A percentile compares a stretch with the other conserved stretches of the same genome.
phyloP scores from a whole-genome alignment of 2,329 filamentous ascomycete genomes.

The Fusarium vanettenii region DNA sequence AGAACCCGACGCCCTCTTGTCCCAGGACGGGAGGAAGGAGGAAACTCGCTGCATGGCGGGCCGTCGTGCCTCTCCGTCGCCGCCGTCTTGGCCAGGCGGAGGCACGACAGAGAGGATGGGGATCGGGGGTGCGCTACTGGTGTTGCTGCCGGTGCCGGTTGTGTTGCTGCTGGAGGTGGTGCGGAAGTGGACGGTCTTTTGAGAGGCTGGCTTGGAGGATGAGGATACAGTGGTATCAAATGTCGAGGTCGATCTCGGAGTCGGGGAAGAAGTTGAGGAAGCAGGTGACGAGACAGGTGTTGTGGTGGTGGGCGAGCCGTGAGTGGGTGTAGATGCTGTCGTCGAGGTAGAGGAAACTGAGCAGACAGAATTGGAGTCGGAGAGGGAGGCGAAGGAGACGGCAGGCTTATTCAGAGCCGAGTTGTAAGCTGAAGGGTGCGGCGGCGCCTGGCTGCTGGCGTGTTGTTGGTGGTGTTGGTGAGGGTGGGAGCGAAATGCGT shows the following conservation, averaged over 20 bases:
- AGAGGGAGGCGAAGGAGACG: slow-evolving; percentile 34
- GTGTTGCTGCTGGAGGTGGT: slow-evolving; percentile 22
- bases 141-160: slow-evolving; percentile 24
- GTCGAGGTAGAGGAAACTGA: slow-evolving; percentile 32
- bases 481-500: slow-evolving; percentile 36
- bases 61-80: slow-evolving; percentile 50
- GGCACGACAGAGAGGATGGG: slow-evolving; percentile 48
- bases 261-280: slow-evolving; percentile 34
- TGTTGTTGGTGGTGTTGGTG: slow-evolving; percentile 27
- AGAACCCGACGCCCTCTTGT: slow-evolving; percentile 54
- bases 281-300: slow-evolving; percentile 36
- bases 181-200: slow-evolving; percentile 33
- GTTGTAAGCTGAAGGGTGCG: slow-evolving; percentile 37
- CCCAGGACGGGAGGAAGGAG: slow-evolving; percentile 58
- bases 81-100: slow-evolving; percentile 47
- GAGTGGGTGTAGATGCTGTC: slow-evolving; percentile 31
- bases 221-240: slow-evolving; percentile 28
- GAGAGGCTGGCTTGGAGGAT: slow-evolving; percentile 12
- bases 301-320: slow-evolving; percentile 27
- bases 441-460: slow-evolving; percentile 32
- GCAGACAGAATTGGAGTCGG: slow-evolving; percentile 36
- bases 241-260: slow-evolving; percentile 33
- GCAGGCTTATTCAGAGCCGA: slow-evolving; percentile 36
- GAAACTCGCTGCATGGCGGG: slow-evolving; percentile 58
- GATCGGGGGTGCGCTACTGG: slow-evolving; percentile 48